Conservation (phyloP, 139 green algal genomes). For the Haematococcus sp. region DNA sequence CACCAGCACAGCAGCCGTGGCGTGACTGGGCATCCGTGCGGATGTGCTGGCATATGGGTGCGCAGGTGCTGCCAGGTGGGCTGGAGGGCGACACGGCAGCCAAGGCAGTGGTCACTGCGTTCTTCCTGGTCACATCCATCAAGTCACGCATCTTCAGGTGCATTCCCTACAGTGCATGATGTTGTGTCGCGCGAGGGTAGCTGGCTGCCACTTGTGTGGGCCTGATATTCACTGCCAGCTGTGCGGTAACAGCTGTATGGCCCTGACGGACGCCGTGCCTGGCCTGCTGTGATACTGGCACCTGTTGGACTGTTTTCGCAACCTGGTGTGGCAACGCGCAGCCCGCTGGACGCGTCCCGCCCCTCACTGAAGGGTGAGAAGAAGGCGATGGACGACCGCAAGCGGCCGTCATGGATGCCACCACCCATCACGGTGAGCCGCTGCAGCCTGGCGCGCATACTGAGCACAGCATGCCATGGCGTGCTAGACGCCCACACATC, state of each 20-base stretch:
- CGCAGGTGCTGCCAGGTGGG: not conserved
- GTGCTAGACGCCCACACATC: not conserved
- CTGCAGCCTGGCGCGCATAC: not conserved
- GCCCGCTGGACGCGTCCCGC: constrained; percentile 13
- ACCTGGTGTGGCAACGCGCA: no score
- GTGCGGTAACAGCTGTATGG: no score
- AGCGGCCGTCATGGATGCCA: constrained; percentile 21
- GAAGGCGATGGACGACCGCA: constrained; percentile 3
- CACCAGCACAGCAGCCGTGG: no score
- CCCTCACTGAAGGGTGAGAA: constrained; percentile 17
- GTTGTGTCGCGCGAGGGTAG: no score
- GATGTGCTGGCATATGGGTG: no score
- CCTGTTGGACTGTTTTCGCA: no score
- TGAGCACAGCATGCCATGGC: not conserved
- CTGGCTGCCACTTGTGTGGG: no score
- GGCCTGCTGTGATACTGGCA: no score
- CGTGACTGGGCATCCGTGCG: no score
- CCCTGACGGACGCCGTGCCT: no score
- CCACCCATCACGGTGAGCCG: constrained; percentile 4
- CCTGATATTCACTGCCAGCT: no score
- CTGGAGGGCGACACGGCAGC: not conserved
- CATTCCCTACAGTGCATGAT: not conserved
- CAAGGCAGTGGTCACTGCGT: constrained; percentile 16
- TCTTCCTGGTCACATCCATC: constrained; percentile 22
- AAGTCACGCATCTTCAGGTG: constrained; percentile 13